Percentiles rank a stretch among this genome's conserved stretches.
These are phyloP conservation scores for Canariomyces notabilis DNA, from an alignment of 2,329 filamentous ascomycete genomes.

Conservation along the genomic window DNA sequence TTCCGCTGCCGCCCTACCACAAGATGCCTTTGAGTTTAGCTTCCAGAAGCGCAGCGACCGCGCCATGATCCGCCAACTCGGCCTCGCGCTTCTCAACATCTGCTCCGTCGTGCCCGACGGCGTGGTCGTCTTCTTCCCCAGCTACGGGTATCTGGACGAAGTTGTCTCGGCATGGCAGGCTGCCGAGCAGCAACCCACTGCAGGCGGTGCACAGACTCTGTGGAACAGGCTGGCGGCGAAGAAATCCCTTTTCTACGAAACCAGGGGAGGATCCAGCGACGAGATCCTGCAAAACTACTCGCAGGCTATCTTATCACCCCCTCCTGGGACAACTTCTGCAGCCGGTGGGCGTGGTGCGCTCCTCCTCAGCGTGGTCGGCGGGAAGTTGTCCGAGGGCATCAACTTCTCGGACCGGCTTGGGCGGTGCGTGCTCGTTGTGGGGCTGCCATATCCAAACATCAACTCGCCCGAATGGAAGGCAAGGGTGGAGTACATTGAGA, in stretches of 20 bases:
- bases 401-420: slow-evolving; percentile 93
- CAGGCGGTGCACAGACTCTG: slow-evolving; percentile 43
- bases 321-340: background rate
- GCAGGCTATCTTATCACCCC: slow-evolving; percentile 50
- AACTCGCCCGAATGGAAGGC: slow-evolving; percentile 89
- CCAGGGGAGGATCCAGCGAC: slow-evolving; percentile 55
- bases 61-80: slow-evolving; percentile 68
- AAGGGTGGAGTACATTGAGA: slow-evolving; percentile 80
- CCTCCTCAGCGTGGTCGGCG: slow-evolving; percentile 85
- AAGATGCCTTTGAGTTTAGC: slow-evolving; percentile 73
- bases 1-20: slow-evolving; percentile 27
- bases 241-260: slow-evolving; percentile 60
- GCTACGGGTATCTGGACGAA: slow-evolving; percentile 81
- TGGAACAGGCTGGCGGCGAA: slow-evolving; percentile 54
- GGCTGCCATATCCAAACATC: slow-evolving; percentile 87
- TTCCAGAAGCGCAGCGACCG: slow-evolving; percentile 70
- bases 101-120: slow-evolving; percentile 77
- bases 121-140: slow-evolving; percentile 91
- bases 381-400: slow-evolving; percentile 94
- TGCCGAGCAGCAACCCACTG: slow-evolving; percentile 14
- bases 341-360: slow-evolving; percentile 56
- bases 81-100: slow-evolving; percentile 65
- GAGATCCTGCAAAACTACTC: slow-evolving; percentile 70
- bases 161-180: slow-evolving; percentile 61
- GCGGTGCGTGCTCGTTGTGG: slow-evolving; percentile 84